These are phyloP conservation scores for Wallacemonas sp. DNA, from an alignment of 208 protist genomes.

Conservation along the genomic window DNA sequence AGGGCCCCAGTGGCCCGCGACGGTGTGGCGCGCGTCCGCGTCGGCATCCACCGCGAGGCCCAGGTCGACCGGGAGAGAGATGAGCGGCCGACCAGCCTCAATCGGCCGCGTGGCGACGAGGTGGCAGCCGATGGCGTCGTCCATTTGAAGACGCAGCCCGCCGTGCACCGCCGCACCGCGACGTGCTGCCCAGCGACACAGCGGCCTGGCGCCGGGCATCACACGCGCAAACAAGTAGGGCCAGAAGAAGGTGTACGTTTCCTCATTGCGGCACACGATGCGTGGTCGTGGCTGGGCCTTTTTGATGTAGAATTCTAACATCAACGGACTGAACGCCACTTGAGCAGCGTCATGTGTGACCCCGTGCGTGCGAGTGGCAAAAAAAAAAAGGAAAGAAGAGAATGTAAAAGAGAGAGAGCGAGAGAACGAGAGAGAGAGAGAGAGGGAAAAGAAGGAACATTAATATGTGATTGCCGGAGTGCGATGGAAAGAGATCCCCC, in stretches of 20 bases:
- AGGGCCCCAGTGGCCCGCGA: slow-evolving; percentile 31
- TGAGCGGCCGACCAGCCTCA: slow-evolving; percentile 37
- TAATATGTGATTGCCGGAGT: too few relatives aligned
- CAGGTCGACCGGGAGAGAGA: slow-evolving; percentile 64
- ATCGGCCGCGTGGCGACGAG: slow-evolving; percentile 53
- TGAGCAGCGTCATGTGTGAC: too few relatives aligned
- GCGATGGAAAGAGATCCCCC: too few relatives aligned
- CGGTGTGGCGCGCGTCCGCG: slow-evolving; percentile 18
- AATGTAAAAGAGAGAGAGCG: slow-evolving; percentile 10
- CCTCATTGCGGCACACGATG: slow-evolving; percentile 61
- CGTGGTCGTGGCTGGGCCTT: slow-evolving; percentile 36
- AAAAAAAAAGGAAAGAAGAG: not conserved
- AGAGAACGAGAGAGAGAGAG: not conserved
- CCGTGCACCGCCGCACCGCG: slow-evolving; percentile 68
- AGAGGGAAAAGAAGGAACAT: not conserved
- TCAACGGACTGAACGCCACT: not conserved
- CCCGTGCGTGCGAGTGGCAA: not conserved
- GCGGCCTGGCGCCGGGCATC: slow-evolving; percentile 58
- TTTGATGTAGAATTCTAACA: slow-evolving; percentile 52
- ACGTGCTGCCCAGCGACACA: slow-evolving; percentile 70
- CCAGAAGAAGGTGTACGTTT: slow-evolving; percentile 71
- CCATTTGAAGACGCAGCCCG: slow-evolving; percentile 49
- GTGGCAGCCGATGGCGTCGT: slow-evolving; percentile 29
- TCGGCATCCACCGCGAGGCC: slow-evolving; percentile 23
- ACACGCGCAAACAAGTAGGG: slow-evolving; percentile 60